phyloP scores from a whole-genome alignment of 495 filamentous ascomycete species.

The Neurospora sp. region DNA sequence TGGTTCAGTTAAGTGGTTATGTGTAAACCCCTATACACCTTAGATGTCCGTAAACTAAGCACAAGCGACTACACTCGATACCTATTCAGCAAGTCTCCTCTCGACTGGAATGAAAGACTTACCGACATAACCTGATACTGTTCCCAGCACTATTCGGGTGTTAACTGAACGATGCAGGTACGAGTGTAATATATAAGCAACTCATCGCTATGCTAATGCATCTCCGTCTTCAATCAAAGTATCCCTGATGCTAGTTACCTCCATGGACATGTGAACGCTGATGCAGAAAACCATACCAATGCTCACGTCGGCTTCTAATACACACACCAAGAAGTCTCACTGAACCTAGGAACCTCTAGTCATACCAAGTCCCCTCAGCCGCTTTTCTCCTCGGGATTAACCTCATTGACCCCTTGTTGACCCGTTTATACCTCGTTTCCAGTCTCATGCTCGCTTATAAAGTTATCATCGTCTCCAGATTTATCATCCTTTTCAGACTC shows the following conservation, averaged over 20 bases:
- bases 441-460: neutral
- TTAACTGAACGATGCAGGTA: too few relatives aligned
- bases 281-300: neutral
- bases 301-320: neutral
- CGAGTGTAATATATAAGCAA: too few relatives aligned
- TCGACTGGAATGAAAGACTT: too few relatives aligned
- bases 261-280: neutral
- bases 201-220: neutral
- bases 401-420: neutral
- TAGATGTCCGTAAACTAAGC: too few relatives aligned
- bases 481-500: neutral
- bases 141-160: too few relatives aligned
- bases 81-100: too few relatives aligned
- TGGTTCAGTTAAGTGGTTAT: too few relatives aligned
- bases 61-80: too few relatives aligned
- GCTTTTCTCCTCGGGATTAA: neutral
- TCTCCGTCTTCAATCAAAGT: neutral
- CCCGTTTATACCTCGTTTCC: neutral
- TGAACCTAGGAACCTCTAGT: neutral
- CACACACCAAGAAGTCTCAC: neutral
- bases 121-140: too few relatives aligned
- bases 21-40: too few relatives aligned
- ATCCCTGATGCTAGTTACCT: neutral
- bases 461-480: neutral
- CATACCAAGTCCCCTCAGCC: neutral